Base-by-base conservation (phyloP, 768 basidiomycete species). In the Amanita polypyramis region DNA sequence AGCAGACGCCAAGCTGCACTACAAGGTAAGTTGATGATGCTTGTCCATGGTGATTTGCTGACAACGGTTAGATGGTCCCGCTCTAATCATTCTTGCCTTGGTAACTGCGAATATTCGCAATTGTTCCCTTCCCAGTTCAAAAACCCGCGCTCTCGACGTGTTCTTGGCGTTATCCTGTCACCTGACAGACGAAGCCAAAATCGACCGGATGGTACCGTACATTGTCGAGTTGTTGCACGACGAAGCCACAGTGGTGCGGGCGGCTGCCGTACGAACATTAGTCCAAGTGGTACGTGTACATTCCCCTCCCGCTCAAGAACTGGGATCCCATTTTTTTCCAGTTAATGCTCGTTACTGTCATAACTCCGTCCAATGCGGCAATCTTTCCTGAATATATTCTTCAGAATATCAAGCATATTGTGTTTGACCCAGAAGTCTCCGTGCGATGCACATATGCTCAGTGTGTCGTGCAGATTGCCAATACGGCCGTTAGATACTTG, bases 361-460 rank as follows among this genome's bases (percentile, higher is more conserved):
- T 90, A 74, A 95, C 66, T 69, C 94, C 82, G 70, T 94, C 70
- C 76, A 88, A 20, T 54, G 71, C 70, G 5, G 68, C 88, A 6
- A 87, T 97, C 20, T 86, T 98, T 58, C 88, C 93, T 0, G 94
- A 97, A 63, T 99, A 97, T 61, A 86, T 98, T 55, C 79, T 98
- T 23, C 94, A 93, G 1, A 89, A 96, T 58, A 77, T 91, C 56
- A 77, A 79, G 30, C 81, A 90, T 52, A 73, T 99, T 5, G 77
- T 85, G 0, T 75, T 79, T 43, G 96, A 98, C 59, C 70, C 82
- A 1, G 93, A 97, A 54, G 75, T 91, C 0, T 83, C 82, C n/a
- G 96, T 64, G 64, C 79, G 64, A 69, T 86, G 64, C 74, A 80
- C 70, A 25, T 82, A 86, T 58, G 96, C 94, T 0, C 85, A 90